Evolutionary conservation across 139 green algal species (phyloP).

Genomic region (Volvox reticuliferus): DNA sequence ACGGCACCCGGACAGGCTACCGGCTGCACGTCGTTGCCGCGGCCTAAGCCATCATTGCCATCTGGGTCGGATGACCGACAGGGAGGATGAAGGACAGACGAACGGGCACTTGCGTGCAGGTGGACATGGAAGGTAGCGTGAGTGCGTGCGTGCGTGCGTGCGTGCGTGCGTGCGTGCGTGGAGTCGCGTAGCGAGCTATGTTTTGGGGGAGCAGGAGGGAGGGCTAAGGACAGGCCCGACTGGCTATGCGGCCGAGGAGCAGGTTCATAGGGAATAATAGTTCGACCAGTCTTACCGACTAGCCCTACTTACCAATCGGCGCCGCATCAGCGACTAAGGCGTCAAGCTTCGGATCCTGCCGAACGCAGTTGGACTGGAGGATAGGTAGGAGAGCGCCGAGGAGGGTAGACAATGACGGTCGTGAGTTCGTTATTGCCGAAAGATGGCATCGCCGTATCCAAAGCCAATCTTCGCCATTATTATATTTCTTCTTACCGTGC

Average conservation of each 20-base stretch:
- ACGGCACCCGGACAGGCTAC: not conserved
- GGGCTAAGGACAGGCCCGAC: not conserved
- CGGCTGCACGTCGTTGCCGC: not conserved
- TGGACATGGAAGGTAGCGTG: no score
- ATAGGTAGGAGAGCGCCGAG: no score
- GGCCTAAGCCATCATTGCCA: not conserved
- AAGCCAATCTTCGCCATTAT: no score
- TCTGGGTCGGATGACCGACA: not conserved
- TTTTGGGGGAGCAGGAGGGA: not conserved
- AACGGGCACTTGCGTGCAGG: no score
- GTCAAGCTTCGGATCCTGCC: conserved; percentile 5
- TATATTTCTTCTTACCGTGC: not conserved
- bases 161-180: not conserved
- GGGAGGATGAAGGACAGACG: no score
- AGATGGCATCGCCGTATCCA: no score
- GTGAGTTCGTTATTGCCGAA: no score
- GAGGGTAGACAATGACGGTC: no score
- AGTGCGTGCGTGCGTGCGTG: no score
- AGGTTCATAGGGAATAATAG: not conserved
- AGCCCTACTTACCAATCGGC: not conserved
- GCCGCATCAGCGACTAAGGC: not conserved
- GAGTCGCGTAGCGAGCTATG: no score
- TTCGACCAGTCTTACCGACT: no score
- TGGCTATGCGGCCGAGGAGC: not conserved
- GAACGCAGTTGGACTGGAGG: not conserved